These are phyloP conservation scores for Sugiyamaella valdiviana DNA, from an alignment of 805 yeast genomes.

Conservation along the genomic window DNA sequence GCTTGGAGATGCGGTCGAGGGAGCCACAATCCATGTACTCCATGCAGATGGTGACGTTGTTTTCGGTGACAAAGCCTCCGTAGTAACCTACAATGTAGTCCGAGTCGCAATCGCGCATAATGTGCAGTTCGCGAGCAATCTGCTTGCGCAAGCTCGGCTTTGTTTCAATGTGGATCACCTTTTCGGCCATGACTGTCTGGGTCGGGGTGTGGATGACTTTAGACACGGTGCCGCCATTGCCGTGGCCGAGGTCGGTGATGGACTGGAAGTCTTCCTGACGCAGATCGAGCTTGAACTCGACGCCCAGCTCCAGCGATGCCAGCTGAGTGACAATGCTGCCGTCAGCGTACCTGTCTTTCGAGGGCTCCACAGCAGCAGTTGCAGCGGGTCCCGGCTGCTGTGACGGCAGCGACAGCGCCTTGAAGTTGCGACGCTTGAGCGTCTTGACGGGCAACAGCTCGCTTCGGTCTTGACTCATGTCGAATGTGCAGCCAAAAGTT, in stretches of 20 bases:
- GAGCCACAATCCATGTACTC: slow-evolving; percentile 96
- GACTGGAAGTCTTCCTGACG: slow-evolving; percentile 64
- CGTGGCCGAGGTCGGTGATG: slow-evolving; percentile 77
- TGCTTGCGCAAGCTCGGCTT: slow-evolving; percentile 74
- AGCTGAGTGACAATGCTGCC: slow-evolving; percentile 35
- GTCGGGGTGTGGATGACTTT: slow-evolving; percentile 87
- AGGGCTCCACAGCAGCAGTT: background rate
- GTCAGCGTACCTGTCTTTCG: slow-evolving; percentile 15
- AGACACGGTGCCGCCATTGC: slow-evolving; percentile 89
- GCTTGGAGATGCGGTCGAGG: slow-evolving; percentile 65
- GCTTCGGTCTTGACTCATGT: background rate
- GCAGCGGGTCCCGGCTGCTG: slow-evolving; percentile 6
- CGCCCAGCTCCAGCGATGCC: slow-evolving; percentile 46
- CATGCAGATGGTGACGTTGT: slow-evolving; percentile 83
- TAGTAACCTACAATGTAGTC: slow-evolving; percentile 83
- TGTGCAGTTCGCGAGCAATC: slow-evolving; percentile 79
- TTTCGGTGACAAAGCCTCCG: slow-evolving; percentile 73
- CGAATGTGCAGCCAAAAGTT: background rate
- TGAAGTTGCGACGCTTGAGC: slow-evolving; percentile 52
- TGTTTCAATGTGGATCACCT: slow-evolving; percentile 78
- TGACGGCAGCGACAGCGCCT: slow-evolving; percentile 43
- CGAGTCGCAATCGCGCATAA: slow-evolving; percentile 79
- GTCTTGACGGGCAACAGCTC: slow-evolving; percentile 31
- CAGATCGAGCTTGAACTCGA: slow-evolving; percentile 48
- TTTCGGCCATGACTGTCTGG: slow-evolving; percentile 83